A percentile compares a stretch with the other conserved stretches of the same genome.
Conservation (phyloP, 225 moss, liverwort and hornwort species). For the Sphagnum tenellum region DNA sequence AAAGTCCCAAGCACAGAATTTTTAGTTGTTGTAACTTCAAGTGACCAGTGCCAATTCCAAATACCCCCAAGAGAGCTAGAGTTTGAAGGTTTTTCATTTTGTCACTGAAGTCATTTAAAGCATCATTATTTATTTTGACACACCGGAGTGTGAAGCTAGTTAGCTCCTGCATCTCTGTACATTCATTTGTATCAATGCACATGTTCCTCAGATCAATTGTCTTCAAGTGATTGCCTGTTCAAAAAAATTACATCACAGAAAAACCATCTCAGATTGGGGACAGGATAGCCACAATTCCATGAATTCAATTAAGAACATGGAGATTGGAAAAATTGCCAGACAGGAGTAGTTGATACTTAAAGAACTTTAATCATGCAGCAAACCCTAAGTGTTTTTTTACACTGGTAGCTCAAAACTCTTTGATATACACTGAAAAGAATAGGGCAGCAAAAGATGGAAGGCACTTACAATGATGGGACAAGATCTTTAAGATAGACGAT, state of each 20-base stretch:
- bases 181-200: slow-evolving; percentile 28
- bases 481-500: slow-evolving; percentile 13
- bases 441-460: neutral
- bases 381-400: too few relatives aligned
- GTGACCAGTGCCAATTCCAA: slow-evolving; percentile 19
- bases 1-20: slow-evolving; percentile 38
- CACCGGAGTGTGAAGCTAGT: slow-evolving; percentile 39
- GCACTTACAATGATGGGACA: slow-evolving; percentile 27
- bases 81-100: slow-evolving; percentile 25
- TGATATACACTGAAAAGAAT: too few relatives aligned
- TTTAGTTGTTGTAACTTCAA: slow-evolving; percentile 20
- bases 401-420: too few relatives aligned
- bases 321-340: too few relatives aligned
- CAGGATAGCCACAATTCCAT: too few relatives aligned
- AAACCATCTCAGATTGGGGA: too few relatives aligned
- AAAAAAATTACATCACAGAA: too few relatives aligned
- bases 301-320: too few relatives aligned
- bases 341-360: too few relatives aligned
- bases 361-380: too few relatives aligned
- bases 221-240: slow-evolving; percentile 31
- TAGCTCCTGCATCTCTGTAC: slow-evolving; percentile 32
- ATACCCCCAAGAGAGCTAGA: slow-evolving; percentile 35
- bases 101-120: slow-evolving; percentile 24
- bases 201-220: slow-evolving; percentile 50
- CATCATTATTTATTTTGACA: slow-evolving; percentile 24